Conservation (phyloP, 163 green algal genomes). For the Picocystis sp. region DNA sequence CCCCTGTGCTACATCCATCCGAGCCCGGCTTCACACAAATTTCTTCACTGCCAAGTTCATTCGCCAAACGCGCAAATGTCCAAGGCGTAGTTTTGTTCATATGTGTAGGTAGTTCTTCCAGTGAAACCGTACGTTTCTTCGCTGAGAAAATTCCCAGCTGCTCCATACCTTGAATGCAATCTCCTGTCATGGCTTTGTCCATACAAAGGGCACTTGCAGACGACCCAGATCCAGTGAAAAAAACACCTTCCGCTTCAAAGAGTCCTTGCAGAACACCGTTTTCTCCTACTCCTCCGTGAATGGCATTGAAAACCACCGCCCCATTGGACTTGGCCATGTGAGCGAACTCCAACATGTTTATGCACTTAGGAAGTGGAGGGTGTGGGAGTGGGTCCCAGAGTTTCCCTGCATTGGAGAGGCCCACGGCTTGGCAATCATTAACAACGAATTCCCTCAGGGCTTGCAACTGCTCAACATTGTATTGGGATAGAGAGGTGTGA, state of each 20-base stretch:
- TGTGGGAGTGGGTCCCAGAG: neutral
- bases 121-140: no score
- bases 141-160: neutral
- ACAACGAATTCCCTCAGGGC: neutral
- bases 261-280: conserved; percentile 13
- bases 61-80: no score
- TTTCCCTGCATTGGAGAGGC: neutral
- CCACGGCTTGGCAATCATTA: neutral
- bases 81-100: no score
- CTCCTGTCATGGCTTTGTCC: conserved; percentile 18
- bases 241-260: conserved; percentile 4
- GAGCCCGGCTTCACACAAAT: conserved; percentile 29
- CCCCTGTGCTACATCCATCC: conserved; percentile 29
- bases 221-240: conserved; percentile 13
- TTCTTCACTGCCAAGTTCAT: neutral
- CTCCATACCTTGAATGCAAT: conserved; percentile 1
- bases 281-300: conserved; percentile 15
- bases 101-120: no score
- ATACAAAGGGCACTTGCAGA: conserved; percentile 14
- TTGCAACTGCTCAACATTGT: neutral
- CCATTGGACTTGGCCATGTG: conserved; percentile 1
- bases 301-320: conserved; percentile 20
- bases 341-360: conserved; percentile 11
- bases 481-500: neutral
- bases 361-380: neutral